These are phyloP conservation scores for Talaromyces sp. DNA, from an alignment of 2,329 filamentous ascomycete genomes.

Conservation along the genomic window DNA sequence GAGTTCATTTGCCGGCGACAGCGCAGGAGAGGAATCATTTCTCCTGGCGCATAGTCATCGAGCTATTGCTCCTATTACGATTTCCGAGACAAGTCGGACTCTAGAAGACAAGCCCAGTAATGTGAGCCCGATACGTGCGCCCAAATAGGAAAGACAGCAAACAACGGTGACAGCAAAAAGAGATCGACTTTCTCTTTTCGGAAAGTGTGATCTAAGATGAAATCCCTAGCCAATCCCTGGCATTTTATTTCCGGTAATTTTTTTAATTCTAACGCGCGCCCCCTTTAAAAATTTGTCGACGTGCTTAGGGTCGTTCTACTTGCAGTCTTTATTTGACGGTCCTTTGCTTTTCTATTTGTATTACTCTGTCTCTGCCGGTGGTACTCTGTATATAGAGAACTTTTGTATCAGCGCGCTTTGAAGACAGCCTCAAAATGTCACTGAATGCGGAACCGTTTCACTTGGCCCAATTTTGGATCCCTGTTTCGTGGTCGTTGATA, in stretches of 20 bases:
- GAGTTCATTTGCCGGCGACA: not conserved
- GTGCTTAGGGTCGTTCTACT: not conserved
- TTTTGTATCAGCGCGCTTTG: not conserved
- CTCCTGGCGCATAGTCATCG: not conserved
- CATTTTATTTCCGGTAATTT: not conserved
- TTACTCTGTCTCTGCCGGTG: not conserved
- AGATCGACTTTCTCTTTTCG: not conserved
- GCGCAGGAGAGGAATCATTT: not conserved
- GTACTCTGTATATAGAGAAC: no score
- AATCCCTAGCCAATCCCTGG: not conserved
- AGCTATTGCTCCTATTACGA: not conserved
- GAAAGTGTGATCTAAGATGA: not conserved
- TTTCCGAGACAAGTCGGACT: not conserved
- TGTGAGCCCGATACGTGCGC: not conserved
- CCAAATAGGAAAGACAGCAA: not conserved
- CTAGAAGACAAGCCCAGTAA: not conserved
- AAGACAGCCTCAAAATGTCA: constrained; percentile 2
- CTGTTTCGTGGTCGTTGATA: constrained; percentile 7
- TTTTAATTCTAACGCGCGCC: not conserved
- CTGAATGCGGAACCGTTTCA: constrained; percentile 6
- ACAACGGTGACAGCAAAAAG: not conserved
- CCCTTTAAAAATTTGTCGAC: not conserved
- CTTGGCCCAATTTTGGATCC: constrained; percentile 6
- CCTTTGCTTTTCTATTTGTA: not conserved
- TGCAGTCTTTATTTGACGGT: not conserved